Evolutionary conservation across 2,329 filamentous ascomycete genomes (phyloP), one percentile per base, ranked within the genome.

Genomic region (Neurospora sp.): DNA sequence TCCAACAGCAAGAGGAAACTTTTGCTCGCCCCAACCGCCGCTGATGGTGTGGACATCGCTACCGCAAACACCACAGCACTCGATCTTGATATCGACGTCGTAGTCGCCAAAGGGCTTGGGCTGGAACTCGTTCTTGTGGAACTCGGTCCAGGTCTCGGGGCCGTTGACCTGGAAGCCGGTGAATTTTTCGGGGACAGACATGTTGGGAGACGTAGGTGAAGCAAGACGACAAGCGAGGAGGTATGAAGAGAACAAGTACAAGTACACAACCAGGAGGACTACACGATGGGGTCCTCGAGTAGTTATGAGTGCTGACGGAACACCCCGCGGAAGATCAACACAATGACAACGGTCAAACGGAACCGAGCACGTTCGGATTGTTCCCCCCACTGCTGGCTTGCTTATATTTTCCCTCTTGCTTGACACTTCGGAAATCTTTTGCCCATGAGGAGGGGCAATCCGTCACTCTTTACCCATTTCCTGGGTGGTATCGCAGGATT

Each of bases 1-100:
- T 71, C 89, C 90, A 76, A 91, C 90, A 71, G 87, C 87, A 66
- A 91, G 83, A 66, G 89, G 89, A 69, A 87, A 89, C 52, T 85
- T 82, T 73, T 88, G 86, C 42, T 81, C 82, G 71, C 87, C 89
- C 90, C 90, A 92, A 72, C 90, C 89, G 72, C 89, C 89, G 76
- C 80, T 88, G 78, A 92, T 85, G 71, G 88, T 92, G 81, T 92
- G 90, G 67, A 91, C 83, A 77, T 93, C 90, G 74, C 87, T 90
- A 74, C 90, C 88, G 78, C 91, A 93, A 68, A 93, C 85, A 77
- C 92, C 91, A 77, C 92, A 95, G 78, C 87, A 90, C 74, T 93
- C 89, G 76, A 97, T 90, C 84, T 94, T 91, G 81, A 97, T 88
- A 78, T 97, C 93, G 76, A 97, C 88, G 78, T 97, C 93, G 80